phyloP scores from a whole-genome alignment of 2,329 filamentous ascomycete genomes.

The Phyllosticta capitalensis region DNA sequence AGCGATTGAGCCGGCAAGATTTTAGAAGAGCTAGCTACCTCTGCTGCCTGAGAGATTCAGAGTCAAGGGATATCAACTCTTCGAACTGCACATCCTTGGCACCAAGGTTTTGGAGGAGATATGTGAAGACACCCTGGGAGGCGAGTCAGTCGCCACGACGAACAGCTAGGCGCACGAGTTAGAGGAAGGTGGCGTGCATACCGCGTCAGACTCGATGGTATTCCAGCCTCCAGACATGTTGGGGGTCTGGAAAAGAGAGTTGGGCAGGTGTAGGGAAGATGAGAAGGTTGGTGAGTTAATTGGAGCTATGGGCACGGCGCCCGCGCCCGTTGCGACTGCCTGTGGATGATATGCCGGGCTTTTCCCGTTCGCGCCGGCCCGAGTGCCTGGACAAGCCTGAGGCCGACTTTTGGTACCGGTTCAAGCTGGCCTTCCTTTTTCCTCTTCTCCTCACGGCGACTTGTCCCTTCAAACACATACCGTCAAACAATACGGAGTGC shows the following conservation, averaged over 20 bases:
- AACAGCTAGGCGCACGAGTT: background rate
- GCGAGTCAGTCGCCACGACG: background rate
- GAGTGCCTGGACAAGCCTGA: too few species aligned
- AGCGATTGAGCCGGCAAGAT: constrained; percentile 77
- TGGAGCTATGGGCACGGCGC: constrained; percentile 6
- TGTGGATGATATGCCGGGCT: background rate
- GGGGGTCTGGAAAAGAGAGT: background rate
- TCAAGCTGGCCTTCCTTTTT: too few species aligned
- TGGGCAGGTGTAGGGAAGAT: background rate
- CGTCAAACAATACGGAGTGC: too few species aligned
- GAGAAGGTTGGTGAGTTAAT: background rate
- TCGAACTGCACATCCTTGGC: constrained; percentile 94
- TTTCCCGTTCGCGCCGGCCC: background rate
- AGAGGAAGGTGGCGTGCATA: constrained; percentile 38
- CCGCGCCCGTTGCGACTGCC: constrained; percentile 3
- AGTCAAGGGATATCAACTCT: constrained; percentile 83
- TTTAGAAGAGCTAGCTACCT: constrained; percentile 73
- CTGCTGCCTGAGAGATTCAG: constrained; percentile 59
- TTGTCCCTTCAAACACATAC: too few species aligned
- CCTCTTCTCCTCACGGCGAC: too few species aligned
- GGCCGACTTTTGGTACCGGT: too few species aligned
- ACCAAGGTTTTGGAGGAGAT: constrained; percentile 83
- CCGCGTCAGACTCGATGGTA: constrained; percentile 94
- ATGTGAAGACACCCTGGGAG: constrained; percentile 84
- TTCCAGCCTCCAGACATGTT: constrained; percentile 68